phyloP scores from a whole-genome alignment of 2,329 filamentous ascomycete genomes.

The Cordyceps cicadae region DNA sequence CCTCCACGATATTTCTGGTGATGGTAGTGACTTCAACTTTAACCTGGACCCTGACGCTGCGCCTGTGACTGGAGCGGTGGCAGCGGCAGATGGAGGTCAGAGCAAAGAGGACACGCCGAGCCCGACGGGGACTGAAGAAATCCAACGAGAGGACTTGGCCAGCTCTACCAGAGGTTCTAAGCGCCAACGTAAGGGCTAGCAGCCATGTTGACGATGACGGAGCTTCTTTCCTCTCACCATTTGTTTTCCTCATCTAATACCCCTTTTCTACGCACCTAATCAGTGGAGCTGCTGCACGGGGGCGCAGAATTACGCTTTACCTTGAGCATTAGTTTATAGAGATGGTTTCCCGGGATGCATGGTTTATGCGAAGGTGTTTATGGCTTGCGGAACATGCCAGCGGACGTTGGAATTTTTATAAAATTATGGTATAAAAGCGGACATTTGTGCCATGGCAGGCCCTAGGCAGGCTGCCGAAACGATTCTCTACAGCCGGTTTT shows the following conservation, averaged over 20 bases:
- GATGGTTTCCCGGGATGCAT: neutral
- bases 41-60: conserved; percentile 32
- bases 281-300: neutral
- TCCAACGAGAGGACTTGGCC: conserved; percentile 33
- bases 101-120: conserved; percentile 33
- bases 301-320: neutral
- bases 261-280: neutral
- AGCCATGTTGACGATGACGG: neutral
- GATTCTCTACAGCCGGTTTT: neutral
- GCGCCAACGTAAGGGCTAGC: conserved; percentile 9
- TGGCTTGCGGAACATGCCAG: neutral
- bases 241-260: neutral
- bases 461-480: neutral
- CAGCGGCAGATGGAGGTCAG: conserved; percentile 12
- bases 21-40: conserved; percentile 45
- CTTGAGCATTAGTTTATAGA: neutral
- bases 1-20: conserved; percentile 31
- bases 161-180: conserved; percentile 5
- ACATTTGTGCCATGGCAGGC: neutral
- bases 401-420: neutral
- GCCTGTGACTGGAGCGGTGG: conserved; percentile 15
- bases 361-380: neutral
- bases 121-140: conserved; percentile 43
- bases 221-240: neutral
- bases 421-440: neutral